phyloP scores from a whole-genome alignment of 2,329 filamentous ascomycete species.

The Sporothrix pseudoabietina region DNA sequence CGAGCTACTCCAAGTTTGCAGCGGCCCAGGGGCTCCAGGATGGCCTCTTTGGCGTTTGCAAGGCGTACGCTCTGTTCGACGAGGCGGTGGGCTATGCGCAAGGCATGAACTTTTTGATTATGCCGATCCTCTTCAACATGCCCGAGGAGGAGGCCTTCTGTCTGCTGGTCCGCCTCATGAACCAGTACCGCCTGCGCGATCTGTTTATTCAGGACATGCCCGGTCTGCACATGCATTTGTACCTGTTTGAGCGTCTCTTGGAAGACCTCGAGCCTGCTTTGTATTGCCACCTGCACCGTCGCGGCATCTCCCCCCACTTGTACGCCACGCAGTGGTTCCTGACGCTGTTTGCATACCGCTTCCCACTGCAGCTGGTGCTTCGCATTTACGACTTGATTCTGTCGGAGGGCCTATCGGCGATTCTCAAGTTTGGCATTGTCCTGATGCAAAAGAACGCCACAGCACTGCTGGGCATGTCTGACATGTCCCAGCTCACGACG shows the following conservation, averaged over 20 bases:
- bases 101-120: conserved; percentile 97
- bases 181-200: conserved; percentile 89
- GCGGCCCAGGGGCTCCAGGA: conserved; percentile 90
- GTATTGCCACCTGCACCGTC: conserved; percentile 88
- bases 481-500: conserved; percentile 85
- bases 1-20: conserved; percentile 95
- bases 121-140: conserved; percentile 98
- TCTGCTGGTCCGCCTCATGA: conserved; percentile 90
- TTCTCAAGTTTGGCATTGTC: conserved; percentile 91
- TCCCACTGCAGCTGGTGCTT: conserved; percentile 91
- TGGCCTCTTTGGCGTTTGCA: conserved; percentile 91
- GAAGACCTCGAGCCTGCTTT: conserved; percentile 93
- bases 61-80: conserved; percentile 94
- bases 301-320: conserved; percentile 83
- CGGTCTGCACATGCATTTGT: conserved; percentile 87
- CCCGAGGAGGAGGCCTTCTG: conserved; percentile 96
- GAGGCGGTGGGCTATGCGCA: conserved; percentile 95
- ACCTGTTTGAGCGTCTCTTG: conserved; percentile 90
- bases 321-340: conserved; percentile 99
- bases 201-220: conserved; percentile 97
- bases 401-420: conserved; percentile 88
- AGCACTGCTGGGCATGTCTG: conserved; percentile 77
- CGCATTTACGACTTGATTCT: conserved; percentile 96
- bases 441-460: conserved; percentile 93
- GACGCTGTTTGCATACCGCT: conserved; percentile 96